A percentile compares a stretch with the other conserved stretches of the same genome.
These are phyloP conservation scores for Colletotrichum horii DNA, from an alignment of 2,329 filamentous ascomycete species.

Conservation along the genomic window DNA sequence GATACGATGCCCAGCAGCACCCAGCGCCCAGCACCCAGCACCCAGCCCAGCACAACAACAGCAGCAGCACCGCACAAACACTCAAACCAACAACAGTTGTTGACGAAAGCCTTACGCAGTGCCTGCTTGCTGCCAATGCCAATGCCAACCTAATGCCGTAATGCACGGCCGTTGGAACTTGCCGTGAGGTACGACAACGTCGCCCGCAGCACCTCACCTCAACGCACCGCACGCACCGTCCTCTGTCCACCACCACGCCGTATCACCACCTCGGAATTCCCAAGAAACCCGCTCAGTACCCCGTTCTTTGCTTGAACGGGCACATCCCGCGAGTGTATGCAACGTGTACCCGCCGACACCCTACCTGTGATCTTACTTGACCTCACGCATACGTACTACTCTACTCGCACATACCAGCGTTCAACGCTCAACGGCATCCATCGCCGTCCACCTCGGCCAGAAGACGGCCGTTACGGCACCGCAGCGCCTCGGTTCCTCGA, in stretches of 20 bases:
- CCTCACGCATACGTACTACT: background rate
- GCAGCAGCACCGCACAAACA: background rate
- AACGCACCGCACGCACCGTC: background rate
- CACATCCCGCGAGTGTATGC: slow-evolving; percentile 11
- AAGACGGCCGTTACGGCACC: background rate
- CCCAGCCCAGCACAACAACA: background rate
- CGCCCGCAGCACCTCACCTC: background rate
- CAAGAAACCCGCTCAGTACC: slow-evolving; percentile 2
- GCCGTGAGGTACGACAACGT: background rate
- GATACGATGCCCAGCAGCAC: background rate
- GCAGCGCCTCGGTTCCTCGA: background rate
- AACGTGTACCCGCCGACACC: background rate
- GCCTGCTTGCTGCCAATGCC: background rate
- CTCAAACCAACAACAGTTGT: background rate
- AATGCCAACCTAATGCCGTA: background rate
- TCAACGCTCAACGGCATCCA: background rate
- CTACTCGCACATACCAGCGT: background rate
- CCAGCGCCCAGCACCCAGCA: background rate
- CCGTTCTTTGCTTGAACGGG: background rate
- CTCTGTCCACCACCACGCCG: background rate
- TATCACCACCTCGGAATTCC: background rate
- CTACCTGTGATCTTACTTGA: background rate
- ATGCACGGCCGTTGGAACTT: background rate
- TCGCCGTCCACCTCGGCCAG: background rate
- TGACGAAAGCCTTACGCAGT: background rate